phyloP scores from a whole-genome alignment of 2,329 filamentous ascomycete genomes.

The Apiospora pterosperma region DNA sequence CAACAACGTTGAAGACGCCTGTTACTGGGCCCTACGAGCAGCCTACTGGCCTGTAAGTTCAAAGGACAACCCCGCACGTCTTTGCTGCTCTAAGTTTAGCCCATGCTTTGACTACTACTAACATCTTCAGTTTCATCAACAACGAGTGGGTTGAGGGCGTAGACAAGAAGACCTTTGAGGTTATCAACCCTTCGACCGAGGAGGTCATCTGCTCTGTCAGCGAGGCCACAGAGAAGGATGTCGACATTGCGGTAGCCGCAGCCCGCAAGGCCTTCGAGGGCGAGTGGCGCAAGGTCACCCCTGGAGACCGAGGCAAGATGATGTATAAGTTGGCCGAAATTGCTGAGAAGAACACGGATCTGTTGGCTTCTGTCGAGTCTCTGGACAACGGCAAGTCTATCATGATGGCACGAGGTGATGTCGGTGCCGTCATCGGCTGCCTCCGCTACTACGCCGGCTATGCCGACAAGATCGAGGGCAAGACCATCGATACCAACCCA shows the following conservation, averaged over 20 bases:
- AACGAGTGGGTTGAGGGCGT: constrained; percentile 83
- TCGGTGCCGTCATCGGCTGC: constrained; percentile 63
- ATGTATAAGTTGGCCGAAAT: constrained; percentile 77
- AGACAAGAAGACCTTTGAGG: constrained; percentile 88
- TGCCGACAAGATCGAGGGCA: constrained; percentile 89
- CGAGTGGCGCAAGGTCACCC: constrained; percentile 64
- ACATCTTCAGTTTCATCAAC: constrained; percentile 72
- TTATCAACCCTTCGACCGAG: constrained; percentile 84
- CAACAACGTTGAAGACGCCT: constrained; percentile 65
- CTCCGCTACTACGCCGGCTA: constrained; percentile 87
- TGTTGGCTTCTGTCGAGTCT: constrained; percentile 78
- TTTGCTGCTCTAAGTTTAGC: not conserved
- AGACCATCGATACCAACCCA: constrained; percentile 75
- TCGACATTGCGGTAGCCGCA: constrained; percentile 75
- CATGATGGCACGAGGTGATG: constrained; percentile 71
- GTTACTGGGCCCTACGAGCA: constrained; percentile 57
- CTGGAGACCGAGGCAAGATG: constrained; percentile 65
- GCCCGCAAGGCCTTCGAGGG: constrained; percentile 84
- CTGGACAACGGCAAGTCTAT: constrained; percentile 87
- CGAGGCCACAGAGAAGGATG: constrained; percentile 86
- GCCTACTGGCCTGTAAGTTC: constrained; percentile 58
- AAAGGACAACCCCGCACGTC: not conserved
- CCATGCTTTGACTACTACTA: not conserved
- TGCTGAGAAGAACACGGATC: constrained; percentile 72
- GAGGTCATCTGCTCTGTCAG: constrained; percentile 78